Evolutionary conservation across 2,329 filamentous ascomycete genomes (phyloP).

Genomic region (Ophiobolus disseminans): DNA sequence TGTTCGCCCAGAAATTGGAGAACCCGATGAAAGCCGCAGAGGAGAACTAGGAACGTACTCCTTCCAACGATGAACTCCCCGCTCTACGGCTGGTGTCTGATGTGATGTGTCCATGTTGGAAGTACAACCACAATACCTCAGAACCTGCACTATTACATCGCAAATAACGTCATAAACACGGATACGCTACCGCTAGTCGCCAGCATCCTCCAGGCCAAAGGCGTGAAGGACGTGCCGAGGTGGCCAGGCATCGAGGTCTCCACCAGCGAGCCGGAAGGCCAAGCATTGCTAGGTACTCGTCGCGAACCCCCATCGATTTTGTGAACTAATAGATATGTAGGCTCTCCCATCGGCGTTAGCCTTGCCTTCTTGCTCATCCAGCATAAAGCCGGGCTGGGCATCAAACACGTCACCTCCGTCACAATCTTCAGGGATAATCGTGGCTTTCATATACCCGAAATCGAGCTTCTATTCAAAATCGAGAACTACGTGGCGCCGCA

Average conservation of each 20-base stretch:
- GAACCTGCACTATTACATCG: conserved; percentile 15
- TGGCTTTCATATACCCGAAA: not conserved
- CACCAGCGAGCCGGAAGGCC: conserved; percentile 6
- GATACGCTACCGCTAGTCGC: conserved; percentile 10
- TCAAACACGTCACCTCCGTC: conserved; percentile 6
- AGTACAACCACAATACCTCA: conserved; percentile 4
- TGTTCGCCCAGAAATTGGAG: not conserved
- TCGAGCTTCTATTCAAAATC: not conserved
- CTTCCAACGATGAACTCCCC: conserved; percentile 7
- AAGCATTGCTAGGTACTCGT: conserved; percentile 22
- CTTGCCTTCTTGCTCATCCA: conserved; percentile 12
- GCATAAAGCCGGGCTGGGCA: conserved; percentile 13
- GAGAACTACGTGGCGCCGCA: not conserved
- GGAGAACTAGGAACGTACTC: not conserved
- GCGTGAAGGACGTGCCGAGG: not conserved
- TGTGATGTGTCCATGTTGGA: conserved; percentile 19
- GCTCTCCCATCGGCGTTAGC: conserved; percentile 11
- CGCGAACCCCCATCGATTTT: too few species aligned
- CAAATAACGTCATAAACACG: conserved; percentile 4
- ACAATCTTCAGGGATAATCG: conserved; percentile 9
- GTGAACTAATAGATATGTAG: too few species aligned
- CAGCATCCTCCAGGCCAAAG: not conserved
- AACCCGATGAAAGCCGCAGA: not conserved
- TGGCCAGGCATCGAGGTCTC: conserved; percentile 22
- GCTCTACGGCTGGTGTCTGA: conserved; percentile 10